Evolutionary conservation across 2,329 filamentous ascomycete species (phyloP), one percentile per base, ranked within the genome.

Genomic region (Drechslera avenae): DNA sequence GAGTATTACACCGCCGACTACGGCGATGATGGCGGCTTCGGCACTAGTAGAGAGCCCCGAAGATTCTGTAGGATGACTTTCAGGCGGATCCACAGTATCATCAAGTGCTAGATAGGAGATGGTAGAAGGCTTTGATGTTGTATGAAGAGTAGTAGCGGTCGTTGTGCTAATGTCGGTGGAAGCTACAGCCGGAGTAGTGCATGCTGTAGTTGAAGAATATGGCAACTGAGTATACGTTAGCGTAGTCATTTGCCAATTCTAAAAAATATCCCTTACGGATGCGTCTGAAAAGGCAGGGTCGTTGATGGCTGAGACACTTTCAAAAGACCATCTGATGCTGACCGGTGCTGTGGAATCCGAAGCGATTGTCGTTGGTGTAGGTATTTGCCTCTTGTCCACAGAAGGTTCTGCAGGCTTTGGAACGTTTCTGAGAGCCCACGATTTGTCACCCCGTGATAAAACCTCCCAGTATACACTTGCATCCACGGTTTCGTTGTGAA

Each of bases 381-480:
- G 6, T 8, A 7, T 5, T 23, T 23, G 21, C 9, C 26, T 45
- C 34, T 58, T 33, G 5, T 39, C 50, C 13, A 50, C 35, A 26
- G 60, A 13, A 50, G 57, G 57, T 49, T 57, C 62, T 3, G 56
- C 59, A 3, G 52, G 50, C 28, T 67, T 69, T 21, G 43, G 46
- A 10, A 45, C 50, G 37, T 65, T 66, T 3, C 43, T 52, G 5
- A 67, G n/a, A 35, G 47, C 60, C 45, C 53, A 63, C 1, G 55
- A 59, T 1, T 56, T 61, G 41, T 68, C 62, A 9, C 58, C 54
- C 61, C 63, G 65, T 4, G 56, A 43, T 2, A 23, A 23, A 13
- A 68, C 46, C 3, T 48, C 49, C 64, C 64, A 68, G 39, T 51
- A 66, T 5, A 60, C 52, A n/a, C 56, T 57, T 4, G 56, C 49